These are phyloP conservation scores for Pythium dissimile DNA, from an alignment of 352 stramenopile species.

Conservation along the genomic window DNA sequence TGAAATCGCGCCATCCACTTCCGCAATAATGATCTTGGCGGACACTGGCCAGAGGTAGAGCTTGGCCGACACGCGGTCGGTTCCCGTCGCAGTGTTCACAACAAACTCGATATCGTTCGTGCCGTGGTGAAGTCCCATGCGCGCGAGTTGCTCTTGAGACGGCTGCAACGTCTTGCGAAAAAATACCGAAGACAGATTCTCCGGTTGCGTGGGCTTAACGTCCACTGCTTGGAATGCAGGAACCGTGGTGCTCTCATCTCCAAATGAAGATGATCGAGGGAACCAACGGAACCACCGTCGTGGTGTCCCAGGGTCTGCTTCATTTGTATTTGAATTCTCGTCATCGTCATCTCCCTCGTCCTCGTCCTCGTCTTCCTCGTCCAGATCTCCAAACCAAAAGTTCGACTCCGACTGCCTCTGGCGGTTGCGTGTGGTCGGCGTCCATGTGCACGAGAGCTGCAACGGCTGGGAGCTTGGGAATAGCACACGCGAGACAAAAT, in stretches of 20 bases:
- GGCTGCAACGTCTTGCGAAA: constrained; percentile 62
- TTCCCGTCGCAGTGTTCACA: constrained; percentile 21
- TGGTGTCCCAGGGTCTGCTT: neutral
- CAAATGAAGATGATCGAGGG: constrained; percentile 16
- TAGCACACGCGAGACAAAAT: constrained; percentile 56
- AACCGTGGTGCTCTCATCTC: neutral
- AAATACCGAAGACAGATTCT: constrained; percentile 18
- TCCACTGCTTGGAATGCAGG: constrained; percentile 16
- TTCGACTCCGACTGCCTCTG: constrained; percentile 9
- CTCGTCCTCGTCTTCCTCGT: constrained; percentile 20
- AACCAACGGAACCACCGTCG: constrained; percentile 34
- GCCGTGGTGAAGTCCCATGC: constrained; percentile 56
- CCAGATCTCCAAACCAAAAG: constrained; percentile 28
- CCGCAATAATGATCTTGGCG: constrained; percentile 74
- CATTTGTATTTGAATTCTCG: neutral
- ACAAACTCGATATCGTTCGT: constrained; percentile 77
- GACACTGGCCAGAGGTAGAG: constrained; percentile 73
- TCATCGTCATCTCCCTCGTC: constrained; percentile 6
- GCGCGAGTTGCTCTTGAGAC: constrained; percentile 48
- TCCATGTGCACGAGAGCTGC: constrained; percentile 22
- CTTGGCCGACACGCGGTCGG: constrained; percentile 46
- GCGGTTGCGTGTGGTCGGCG: neutral
- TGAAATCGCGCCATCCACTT: constrained; percentile 80
- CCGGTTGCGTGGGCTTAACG: neutral
- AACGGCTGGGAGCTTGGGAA: constrained; percentile 61